Evolutionary conservation across 371 early-diverging fungal species (phyloP), one percentile per base, ranked within the genome.

Genomic region (Rhizoclosmatium hyalinum): DNA sequence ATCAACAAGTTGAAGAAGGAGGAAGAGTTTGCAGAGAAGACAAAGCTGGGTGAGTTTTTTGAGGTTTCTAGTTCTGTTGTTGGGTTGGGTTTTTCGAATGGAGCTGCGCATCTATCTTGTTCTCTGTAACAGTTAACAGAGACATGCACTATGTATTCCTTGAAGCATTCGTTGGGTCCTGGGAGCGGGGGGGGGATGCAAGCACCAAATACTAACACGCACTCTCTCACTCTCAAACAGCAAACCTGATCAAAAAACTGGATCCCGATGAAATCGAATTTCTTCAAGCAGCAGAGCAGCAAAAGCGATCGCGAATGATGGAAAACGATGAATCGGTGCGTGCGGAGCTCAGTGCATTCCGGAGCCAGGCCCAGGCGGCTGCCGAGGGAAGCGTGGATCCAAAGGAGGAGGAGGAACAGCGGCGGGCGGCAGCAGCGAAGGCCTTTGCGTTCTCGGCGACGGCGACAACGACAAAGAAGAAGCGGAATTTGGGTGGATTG

Each of bases 11-110:
- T 63, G n/a, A 43, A 64, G 64, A 72, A 72, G 72, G 72, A 72
- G 50, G 72, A 72, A 47, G 72, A 72, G 72, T 72, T 72, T 54
- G 64, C 54, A 17, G 64, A 72, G 21, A 72, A 72, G 72, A 72
- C 72, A 17, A 32, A 47, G 21, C 64, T 72, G 6, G 72, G 72
- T 63, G 41, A 39, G 60, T 41, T n/a, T 55, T 10, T 19, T 4
- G 3, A 55, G 24, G 19, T 6, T 3, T 55, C 14, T 32, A 32
- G 32, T 32, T 32, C 32, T 32, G 32, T 32, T 32, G 24, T 24
- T 32, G 32, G 32, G 32, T 32, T 32, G 32, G 32, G 32, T 32
- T 32, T 32, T 32, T 32, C 32, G 32, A 32, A 32, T 1, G 32
- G 1, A 32, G 32, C 32, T 32, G 32, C 1, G 32, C 32, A 32